These are phyloP conservation scores for Scenedesmus sp. DNA, from an alignment of 163 green algal genomes.

Conservation along the genomic window DNA sequence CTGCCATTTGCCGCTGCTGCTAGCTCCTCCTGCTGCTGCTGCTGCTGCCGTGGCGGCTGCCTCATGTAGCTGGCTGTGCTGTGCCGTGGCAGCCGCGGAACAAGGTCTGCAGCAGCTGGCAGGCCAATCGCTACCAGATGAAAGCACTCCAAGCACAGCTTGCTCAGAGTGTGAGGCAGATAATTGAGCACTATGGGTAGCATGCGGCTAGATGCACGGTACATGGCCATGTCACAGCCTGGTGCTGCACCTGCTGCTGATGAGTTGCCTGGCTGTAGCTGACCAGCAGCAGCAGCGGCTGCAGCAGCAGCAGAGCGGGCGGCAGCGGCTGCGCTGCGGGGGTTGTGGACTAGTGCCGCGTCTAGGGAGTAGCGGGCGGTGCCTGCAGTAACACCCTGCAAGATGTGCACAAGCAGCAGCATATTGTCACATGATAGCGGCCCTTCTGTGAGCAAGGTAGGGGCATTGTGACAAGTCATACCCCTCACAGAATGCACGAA, in stretches of 20 bases:
- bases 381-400: not conserved
- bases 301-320: not conserved
- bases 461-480: too few species aligned
- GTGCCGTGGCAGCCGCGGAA: not conserved
- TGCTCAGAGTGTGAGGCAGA: not conserved
- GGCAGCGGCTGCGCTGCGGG: not conserved
- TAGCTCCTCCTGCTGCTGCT: not conserved
- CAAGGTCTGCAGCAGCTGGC: not conserved
- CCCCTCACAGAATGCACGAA: not conserved
- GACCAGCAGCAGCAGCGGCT: not conserved
- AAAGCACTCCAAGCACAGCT: constrained; percentile 13
- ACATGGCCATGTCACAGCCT: constrained; percentile 8
- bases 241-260: not conserved
- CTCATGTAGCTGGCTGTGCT: not conserved
- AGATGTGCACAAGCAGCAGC: not conserved
- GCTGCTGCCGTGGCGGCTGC: not conserved
- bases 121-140: not conserved
- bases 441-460: too few species aligned
- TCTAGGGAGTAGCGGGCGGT: not conserved
- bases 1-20: not conserved
- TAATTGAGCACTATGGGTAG: not conserved
- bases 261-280: not conserved
- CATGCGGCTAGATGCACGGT: not conserved
- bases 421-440: too few species aligned
- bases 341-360: not conserved